phyloP scores from a whole-genome alignment of 352 stramenopile species.

The Elongisporangium undulatum region DNA sequence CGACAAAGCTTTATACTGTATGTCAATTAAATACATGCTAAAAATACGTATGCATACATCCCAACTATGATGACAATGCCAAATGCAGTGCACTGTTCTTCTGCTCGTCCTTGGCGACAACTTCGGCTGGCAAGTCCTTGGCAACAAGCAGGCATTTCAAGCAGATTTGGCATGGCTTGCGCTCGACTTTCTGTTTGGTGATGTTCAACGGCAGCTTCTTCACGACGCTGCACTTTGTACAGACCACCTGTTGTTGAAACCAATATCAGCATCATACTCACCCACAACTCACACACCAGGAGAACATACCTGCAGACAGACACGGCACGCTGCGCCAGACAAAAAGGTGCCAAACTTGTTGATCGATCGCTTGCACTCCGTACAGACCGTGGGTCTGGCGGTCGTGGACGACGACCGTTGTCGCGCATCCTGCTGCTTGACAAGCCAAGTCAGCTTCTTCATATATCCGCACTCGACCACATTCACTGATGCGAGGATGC shows the following conservation, averaged over 20 bases:
- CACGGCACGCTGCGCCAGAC: not conserved
- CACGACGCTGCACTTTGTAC: conserved; percentile 34
- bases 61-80: no score
- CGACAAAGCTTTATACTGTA: no score
- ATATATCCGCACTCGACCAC: conserved; percentile 33
- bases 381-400: conserved; percentile 5
- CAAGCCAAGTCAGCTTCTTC: conserved; percentile 44
- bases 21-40: no score
- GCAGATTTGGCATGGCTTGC: conserved; percentile 14
- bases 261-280: not conserved
- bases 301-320: not conserved
- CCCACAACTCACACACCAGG: not conserved
- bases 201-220: conserved; percentile 26
- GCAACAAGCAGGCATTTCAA: conserved; percentile 23
- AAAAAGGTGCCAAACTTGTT: not conserved
- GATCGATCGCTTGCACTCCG: not conserved
- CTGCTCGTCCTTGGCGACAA: conserved; percentile 4
- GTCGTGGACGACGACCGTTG: not conserved
- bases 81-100: not conserved
- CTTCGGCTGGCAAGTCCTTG: conserved; percentile 8
- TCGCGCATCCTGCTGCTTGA: conserved; percentile 21
- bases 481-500: conserved; percentile 11
- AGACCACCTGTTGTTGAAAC: conserved; percentile 9
- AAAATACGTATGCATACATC: no score
- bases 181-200: conserved; percentile 13